These are phyloP conservation scores for Yamagishiella unicocca DNA, from an alignment of 139 green algal species.

Conservation along the genomic window DNA sequence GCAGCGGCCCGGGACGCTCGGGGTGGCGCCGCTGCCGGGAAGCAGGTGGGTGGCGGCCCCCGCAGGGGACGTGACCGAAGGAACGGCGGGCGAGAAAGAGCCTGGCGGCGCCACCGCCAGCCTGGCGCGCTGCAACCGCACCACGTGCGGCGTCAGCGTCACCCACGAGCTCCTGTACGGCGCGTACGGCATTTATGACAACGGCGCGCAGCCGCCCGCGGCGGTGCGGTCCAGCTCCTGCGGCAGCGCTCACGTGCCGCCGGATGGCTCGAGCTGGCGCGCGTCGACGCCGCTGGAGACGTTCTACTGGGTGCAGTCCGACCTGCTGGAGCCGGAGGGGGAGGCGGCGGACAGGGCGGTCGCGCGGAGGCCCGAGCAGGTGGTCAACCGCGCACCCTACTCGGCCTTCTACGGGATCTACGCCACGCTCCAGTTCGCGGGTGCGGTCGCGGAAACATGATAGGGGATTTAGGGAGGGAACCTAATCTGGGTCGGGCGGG, in stretches of 20 bases:
- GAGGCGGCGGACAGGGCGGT: background rate
- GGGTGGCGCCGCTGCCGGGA: slow-evolving; percentile 5
- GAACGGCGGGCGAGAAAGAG: too few species aligned
- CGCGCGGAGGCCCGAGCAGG: background rate
- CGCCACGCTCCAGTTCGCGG: too few species aligned
- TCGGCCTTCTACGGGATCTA: background rate
- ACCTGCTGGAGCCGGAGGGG: too few species aligned
- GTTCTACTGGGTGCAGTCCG: background rate
- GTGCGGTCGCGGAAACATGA: too few species aligned
- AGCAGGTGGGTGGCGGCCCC: background rate
- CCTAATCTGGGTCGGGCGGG: too few species aligned
- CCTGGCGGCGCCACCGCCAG: too few species aligned
- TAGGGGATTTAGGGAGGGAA: too few species aligned
- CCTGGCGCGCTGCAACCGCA: background rate
- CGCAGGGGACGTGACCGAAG: too few species aligned
- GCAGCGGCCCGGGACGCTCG: background rate
- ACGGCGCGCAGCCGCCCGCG: too few species aligned
- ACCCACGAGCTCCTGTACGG: slow-evolving; percentile 13
- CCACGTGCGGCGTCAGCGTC: background rate
- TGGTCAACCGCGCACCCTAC: slow-evolving; percentile 29
- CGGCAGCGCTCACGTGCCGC: background rate
- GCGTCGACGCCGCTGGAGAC: background rate
- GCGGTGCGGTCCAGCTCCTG: too few species aligned
- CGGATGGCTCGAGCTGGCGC: background rate
- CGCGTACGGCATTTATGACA: background rate